Conservation (phyloP, 805 yeast genomes). For the Limtongozyma cylindracea region DNA sequence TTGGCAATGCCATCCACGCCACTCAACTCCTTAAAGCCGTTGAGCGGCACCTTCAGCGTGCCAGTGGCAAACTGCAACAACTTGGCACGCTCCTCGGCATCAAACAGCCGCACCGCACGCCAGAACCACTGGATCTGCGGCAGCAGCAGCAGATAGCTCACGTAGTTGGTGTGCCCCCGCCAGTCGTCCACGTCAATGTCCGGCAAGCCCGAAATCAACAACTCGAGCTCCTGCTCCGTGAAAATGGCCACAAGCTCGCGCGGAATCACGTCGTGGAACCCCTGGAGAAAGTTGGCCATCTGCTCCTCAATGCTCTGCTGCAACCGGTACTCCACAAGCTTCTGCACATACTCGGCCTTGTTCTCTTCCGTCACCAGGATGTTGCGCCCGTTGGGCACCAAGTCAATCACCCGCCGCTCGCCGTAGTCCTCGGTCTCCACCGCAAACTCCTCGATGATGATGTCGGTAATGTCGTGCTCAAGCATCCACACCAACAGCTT, state of each 20-base stretch:
- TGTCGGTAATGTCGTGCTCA: constrained; percentile 89
- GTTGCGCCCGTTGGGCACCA: constrained; percentile 60
- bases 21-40: constrained; percentile 75
- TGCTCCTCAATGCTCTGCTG: constrained; percentile 71
- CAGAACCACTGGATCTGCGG: constrained; percentile 91
- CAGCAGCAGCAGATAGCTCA: constrained; percentile 59
- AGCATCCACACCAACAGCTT: constrained; percentile 89
- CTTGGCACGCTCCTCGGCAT: constrained; percentile 82
- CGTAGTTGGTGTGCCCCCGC: constrained; percentile 66
- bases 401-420: constrained; percentile 61
- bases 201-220: constrained; percentile 82
- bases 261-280: constrained; percentile 80
- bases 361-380: constrained; percentile 78
- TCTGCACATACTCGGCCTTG: constrained; percentile 68
- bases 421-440: constrained; percentile 89
- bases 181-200: constrained; percentile 93
- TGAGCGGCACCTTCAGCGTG: constrained; percentile 84
- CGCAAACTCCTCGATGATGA: constrained; percentile 82
- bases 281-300: constrained; percentile 60
- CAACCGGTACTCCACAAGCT: constrained; percentile 69
- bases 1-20: constrained; percentile 74
- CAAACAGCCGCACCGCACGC: constrained; percentile 92
- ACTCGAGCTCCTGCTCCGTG: constrained; percentile 88
- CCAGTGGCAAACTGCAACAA: constrained; percentile 92
- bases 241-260: constrained; percentile 63